Evolutionary conservation across 345 rosid species (phyloP).

Genomic region (Viola odorata): DNA sequence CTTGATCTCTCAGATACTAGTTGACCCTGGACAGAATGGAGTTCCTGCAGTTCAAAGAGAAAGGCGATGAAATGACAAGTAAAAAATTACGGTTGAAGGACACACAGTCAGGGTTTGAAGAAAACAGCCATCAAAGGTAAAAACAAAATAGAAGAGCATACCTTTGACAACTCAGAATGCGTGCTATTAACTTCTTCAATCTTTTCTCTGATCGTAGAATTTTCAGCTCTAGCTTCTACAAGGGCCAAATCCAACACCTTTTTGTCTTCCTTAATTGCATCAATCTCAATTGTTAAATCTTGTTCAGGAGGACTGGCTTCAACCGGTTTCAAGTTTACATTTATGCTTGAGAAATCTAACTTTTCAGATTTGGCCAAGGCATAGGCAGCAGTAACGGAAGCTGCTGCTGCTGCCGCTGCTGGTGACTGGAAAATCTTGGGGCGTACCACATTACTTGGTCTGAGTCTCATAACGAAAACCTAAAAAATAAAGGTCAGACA

Average conservation of each 20-base stretch:
- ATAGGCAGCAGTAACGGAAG: conserved; percentile 96
- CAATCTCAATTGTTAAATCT: conserved; percentile 40
- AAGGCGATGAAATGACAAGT: conserved; percentile 8
- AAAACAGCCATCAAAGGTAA: neutral
- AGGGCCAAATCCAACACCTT: conserved; percentile 49
- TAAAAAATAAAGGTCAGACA: conserved; percentile 17
- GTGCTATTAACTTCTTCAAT: conserved; percentile 63
- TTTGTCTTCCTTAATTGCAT: conserved; percentile 65
- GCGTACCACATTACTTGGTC: conserved; percentile 50
- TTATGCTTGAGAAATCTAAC: conserved; percentile 40
- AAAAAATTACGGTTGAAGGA: neutral
- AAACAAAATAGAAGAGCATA: conserved; percentile 17
- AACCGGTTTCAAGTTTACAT: conserved; percentile 33
- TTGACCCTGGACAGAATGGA: conserved; percentile 86
- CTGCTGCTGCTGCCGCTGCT: conserved; percentile 97
- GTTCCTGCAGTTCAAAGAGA: conserved; percentile 45
- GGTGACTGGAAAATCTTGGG: conserved; percentile 89
- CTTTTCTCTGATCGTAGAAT: conserved; percentile 56
- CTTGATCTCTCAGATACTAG: conserved; percentile 87
- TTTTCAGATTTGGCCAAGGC: conserved; percentile 84
- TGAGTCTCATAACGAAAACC: conserved; percentile 81
- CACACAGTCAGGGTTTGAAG: too few relatives aligned
- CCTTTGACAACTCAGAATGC: conserved; percentile 77
- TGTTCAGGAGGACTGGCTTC: conserved; percentile 28
- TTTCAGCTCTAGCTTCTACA: conserved; percentile 54